Conservation (phyloP, 495 filamentous ascomycete species). For the Talaromyces liani region DNA sequence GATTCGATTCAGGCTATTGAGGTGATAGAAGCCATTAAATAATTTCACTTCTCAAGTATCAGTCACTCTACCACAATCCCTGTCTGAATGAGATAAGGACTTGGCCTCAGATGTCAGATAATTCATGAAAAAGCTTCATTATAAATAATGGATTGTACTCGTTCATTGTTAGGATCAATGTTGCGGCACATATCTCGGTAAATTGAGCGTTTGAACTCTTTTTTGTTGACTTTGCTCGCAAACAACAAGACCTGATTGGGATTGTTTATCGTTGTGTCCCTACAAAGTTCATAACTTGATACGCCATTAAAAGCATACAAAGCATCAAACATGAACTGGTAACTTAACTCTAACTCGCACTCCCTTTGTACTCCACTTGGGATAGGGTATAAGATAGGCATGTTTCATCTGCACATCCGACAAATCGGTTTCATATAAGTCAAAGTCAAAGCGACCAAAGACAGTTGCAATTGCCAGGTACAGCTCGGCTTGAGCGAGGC, state of each 20-base stretch:
- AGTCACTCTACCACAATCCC: background rate
- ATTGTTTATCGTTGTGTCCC: background rate
- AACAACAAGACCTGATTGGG: too few species aligned
- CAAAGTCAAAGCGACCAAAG: slow-evolving; percentile 28
- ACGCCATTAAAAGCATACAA: background rate
- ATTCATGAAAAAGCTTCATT: background rate
- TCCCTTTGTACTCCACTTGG: slow-evolving; percentile 24
- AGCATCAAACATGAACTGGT: background rate
- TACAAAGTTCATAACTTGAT: background rate
- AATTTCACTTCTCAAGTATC: background rate
- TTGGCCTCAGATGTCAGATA: background rate
- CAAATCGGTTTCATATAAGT: slow-evolving; percentile 27
- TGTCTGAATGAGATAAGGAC: too few species aligned
- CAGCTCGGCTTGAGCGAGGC: slow-evolving; percentile 33
- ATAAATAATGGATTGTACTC: background rate
- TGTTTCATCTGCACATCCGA: slow-evolving; percentile 23
- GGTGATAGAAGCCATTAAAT: background rate
- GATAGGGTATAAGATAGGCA: slow-evolving; percentile 20
- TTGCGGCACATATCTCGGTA: background rate
- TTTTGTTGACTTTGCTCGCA: background rate
- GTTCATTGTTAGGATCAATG: background rate
- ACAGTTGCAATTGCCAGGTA: slow-evolving; percentile 29
- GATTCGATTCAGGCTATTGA: background rate
- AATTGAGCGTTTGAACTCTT: background rate
- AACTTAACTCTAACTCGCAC: slow-evolving; percentile 14